Percentiles rank a stretch among this genome's conserved stretches.
These are phyloP conservation scores for Fraxinus floribunda DNA, from an alignment of 305 asterid species.

Conservation along the genomic window DNA sequence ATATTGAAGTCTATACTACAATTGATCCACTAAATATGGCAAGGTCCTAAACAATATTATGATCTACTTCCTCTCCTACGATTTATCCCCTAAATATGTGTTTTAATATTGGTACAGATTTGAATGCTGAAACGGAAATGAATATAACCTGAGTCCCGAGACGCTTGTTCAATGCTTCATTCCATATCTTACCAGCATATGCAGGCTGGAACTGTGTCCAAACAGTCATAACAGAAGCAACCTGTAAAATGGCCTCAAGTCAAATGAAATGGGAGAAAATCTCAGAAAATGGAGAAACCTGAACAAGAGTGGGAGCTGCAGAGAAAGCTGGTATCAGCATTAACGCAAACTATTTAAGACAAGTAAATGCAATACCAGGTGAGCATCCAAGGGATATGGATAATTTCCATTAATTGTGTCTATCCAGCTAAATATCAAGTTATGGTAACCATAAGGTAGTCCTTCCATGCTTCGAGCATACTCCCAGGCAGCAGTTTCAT, in stretches of 20 bases:
- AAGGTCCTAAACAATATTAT: neutral
- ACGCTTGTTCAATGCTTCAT: conserved; percentile 88
- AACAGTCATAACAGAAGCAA: conserved; percentile 92
- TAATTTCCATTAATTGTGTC: conserved; percentile 78
- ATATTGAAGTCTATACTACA: neutral
- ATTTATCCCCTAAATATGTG: neutral
- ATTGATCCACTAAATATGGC: conserved; percentile 10
- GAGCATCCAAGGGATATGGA: conserved; percentile 89
- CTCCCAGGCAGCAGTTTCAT: conserved; percentile 91
- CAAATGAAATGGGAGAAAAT: neutral
- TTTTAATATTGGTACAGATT: neutral
- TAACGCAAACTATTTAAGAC: neutral
- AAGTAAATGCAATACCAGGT: conserved; percentile 60
- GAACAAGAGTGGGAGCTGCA: neutral
- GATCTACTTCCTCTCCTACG: neutral
- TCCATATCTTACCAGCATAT: conserved; percentile 89
- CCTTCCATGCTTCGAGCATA: conserved; percentile 88
- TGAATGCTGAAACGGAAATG: neutral
- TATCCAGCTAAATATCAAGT: conserved; percentile 95
- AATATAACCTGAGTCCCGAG: conserved; percentile 79
- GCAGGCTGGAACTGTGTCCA: conserved; percentile 84
- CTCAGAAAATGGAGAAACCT: neutral
- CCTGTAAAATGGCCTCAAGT: conserved; percentile 43
- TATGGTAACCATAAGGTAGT: conserved; percentile 87
- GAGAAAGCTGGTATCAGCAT: neutral